Percentiles rank a stretch among this genome's conserved stretches.
phyloP scores from a whole-genome alignment of 73 alveolate genomes.

The Symbiodinium pilosum region DNA sequence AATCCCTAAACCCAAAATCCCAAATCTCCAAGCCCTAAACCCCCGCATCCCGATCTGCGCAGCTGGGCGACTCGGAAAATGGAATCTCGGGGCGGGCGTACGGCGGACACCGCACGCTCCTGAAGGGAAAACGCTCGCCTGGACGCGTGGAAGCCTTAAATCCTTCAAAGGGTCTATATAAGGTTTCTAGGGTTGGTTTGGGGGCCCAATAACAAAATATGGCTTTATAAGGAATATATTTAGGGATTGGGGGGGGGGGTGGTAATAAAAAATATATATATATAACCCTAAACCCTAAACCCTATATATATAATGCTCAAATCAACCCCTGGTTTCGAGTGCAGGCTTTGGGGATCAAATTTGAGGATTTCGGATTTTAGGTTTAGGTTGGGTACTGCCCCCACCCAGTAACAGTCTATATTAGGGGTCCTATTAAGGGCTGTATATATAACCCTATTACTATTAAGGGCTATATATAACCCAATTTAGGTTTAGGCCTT shows the following conservation, averaged over 20 bases:
- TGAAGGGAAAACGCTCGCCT: slow-evolving; percentile 13
- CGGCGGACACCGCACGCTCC: slow-evolving; percentile 57
- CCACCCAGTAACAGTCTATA: too few species aligned
- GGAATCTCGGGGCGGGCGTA: slow-evolving; percentile 41
- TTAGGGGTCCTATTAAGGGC: too few species aligned
- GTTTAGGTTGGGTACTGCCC: too few species aligned
- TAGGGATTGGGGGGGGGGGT: too few species aligned
- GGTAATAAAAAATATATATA: too few species aligned
- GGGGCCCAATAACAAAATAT: too few species aligned
- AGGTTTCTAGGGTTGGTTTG: not conserved
- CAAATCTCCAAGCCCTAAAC: not conserved
- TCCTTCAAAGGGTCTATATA: not conserved
- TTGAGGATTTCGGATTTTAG: too few species aligned
- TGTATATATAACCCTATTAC: too few species aligned
- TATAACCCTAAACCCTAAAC: not conserved
- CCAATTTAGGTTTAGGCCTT: too few species aligned
- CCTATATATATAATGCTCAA: not conserved
- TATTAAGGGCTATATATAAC: too few species aligned
- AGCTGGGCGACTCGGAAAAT: slow-evolving; percentile 22
- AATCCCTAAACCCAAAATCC: not conserved
- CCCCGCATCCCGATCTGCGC: not conserved
- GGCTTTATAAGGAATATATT: too few species aligned
- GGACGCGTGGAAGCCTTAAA: not conserved
- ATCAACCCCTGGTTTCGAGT: not conserved
- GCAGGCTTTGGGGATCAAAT: too few species aligned